Evolutionary conservation across 768 basidiomycete genomes (phyloP).

Genomic region (Termitomyces heimii): DNA sequence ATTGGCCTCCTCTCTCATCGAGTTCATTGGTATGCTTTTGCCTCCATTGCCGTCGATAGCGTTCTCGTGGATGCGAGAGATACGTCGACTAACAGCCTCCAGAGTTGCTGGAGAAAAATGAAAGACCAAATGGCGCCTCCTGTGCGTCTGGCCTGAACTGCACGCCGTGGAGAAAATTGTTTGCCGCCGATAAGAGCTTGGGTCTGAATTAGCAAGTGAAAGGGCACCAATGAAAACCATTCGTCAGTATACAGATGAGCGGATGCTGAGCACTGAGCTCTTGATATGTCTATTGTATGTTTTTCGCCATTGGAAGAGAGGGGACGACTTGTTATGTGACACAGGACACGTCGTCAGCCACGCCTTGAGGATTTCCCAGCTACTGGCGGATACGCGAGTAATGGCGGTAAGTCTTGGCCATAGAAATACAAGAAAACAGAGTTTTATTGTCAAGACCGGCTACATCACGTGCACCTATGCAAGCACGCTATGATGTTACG

Average conservation of each 20-base stretch:
- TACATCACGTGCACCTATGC: too few relatives aligned
- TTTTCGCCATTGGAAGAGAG: too few relatives aligned
- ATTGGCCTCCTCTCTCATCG: not conserved
- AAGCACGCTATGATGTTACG: too few relatives aligned
- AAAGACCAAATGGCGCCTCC: constrained; percentile 18
- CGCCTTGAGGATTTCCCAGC: too few relatives aligned
- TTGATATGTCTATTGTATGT: too few relatives aligned
- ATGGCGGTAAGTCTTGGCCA: too few relatives aligned
- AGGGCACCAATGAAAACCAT: constrained; percentile 54
- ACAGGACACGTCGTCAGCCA: not conserved
- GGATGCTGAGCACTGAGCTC: too few relatives aligned
- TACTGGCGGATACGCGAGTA: too few relatives aligned
- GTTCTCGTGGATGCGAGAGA: constrained; percentile 67
- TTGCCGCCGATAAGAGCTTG: constrained; percentile 37
- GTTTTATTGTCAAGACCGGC: too few relatives aligned
- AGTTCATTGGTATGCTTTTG: not conserved
- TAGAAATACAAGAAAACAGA: too few relatives aligned
- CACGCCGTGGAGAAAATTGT: constrained; percentile 29
- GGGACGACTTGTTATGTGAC: not conserved
- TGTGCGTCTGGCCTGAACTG: not conserved
- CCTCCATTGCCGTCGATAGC: constrained; percentile 41
- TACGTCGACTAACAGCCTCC: constrained; percentile 61
- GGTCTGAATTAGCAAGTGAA: constrained; percentile 28
- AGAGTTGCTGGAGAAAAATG: constrained; percentile 44
- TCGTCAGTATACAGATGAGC: not conserved